Evolutionary conservation across 2,329 filamentous ascomycete genomes (phyloP), one percentile per base, ranked within the genome.

Genomic region (Penicillium rolfsii): DNA sequence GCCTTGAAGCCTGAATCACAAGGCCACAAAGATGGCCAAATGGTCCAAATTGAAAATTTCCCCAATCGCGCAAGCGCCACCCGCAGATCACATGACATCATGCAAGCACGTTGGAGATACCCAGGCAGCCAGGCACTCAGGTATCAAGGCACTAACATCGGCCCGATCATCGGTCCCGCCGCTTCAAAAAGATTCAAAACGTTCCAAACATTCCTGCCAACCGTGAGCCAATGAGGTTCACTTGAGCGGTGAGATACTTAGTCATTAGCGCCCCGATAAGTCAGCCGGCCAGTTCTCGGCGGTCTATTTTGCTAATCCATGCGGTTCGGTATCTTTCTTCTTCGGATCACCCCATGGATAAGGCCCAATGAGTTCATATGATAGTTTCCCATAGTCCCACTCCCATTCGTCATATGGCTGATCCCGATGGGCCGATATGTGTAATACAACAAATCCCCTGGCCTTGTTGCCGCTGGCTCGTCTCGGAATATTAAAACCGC

Each of bases 301-400:
- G 71, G 72, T 74, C 71, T 71, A 73, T 74, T 65, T 71, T 70
- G 60, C 55, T 67, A 70, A 74, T 74, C 73, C 68, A 74, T 65
- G 59, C 53, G 70, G 62, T 75, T 75, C 73, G 73, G 73, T 73
- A 74, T 73, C 72, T 67, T 74, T 74, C 72, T 73, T 59, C 62
- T 68, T 70, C 64, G 68, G 68, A 73, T 75, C 73, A 74, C 64
- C 72, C 72, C 59, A 73, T 70, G 64, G 59, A 58, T 53, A 64
- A 57, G 60, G 55, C 57, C 54, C 52, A 38, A 28, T 40, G 50
- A 26, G 19, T 53, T 30, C 22, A 36, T 59, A 50, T 57, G 57
- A 62, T 53, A 57, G 55, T 53, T 53, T 14, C 56, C 54, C 52
- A 64, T 53, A 57, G 60, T 61, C 57, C 61, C 61, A 63, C 50